Conservation (phyloP, 306 rosid genomes). For the Psophocarpus tetragonolobus region DNA sequence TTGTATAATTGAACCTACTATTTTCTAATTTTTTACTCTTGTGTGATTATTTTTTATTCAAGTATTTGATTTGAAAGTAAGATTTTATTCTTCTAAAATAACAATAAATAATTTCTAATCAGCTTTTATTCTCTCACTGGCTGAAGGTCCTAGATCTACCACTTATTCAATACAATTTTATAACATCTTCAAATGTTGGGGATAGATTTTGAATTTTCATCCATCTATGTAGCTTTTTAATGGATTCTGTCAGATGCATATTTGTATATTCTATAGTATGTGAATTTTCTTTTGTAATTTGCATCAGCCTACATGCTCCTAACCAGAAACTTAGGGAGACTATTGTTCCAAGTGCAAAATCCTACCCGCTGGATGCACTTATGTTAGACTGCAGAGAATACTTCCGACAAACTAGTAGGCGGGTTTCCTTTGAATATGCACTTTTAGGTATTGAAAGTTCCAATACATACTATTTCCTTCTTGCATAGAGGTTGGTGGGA, state of each 20-base stretch:
- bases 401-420: conserved; percentile 69
- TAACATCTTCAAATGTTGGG: background rate
- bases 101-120: no score
- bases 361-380: conserved; percentile 85
- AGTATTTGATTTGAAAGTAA: no score
- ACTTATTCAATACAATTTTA: background rate
- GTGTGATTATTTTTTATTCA: no score
- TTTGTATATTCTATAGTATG: conserved; percentile 1
- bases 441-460: conserved; percentile 72
- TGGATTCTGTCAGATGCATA: conserved; percentile 15
- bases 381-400: conserved; percentile 87
- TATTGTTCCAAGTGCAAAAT: conserved; percentile 95
- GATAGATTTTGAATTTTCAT: background rate
- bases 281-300: conserved; percentile 28
- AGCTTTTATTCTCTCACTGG: no score
- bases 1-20: no score
- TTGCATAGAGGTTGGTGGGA: conserved; percentile 18
- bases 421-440: conserved; percentile 92
- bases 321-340: conserved; percentile 94
- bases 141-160: no score
- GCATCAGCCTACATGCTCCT: conserved; percentile 88
- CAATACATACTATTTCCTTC: background rate
- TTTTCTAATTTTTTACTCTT: no score
- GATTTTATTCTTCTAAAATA: no score
- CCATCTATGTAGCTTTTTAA: background rate